phyloP scores from a whole-genome alignment of 139 green algal genomes.

The Chlorella sorokiniana region DNA sequence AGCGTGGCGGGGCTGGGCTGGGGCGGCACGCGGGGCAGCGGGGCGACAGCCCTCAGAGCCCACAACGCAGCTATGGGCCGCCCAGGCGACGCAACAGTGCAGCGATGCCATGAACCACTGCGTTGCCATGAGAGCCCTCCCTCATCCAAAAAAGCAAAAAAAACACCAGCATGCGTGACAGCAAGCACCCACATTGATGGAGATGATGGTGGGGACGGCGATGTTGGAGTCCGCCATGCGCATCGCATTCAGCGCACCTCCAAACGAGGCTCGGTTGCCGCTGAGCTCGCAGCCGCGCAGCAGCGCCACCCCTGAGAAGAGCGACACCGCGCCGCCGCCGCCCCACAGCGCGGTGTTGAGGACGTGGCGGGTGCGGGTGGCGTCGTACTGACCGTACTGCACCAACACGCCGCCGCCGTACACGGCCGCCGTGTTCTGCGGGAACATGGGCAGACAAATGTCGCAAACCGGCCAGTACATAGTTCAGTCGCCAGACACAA shows the following conservation, averaged over 20 bases:
- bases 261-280: conserved; percentile 25
- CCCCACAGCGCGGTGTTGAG: conserved; percentile 1
- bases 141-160: too few species aligned
- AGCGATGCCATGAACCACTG: too few species aligned
- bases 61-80: too few species aligned
- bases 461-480: too few species aligned
- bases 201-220: not conserved
- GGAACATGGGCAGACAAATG: not conserved
- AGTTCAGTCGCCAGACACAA: too few species aligned
- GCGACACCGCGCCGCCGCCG: conserved; percentile 30
- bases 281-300: conserved; percentile 12
- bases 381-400: conserved; percentile 24
- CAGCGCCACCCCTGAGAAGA: conserved; percentile 13
- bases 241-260: conserved; percentile 17
- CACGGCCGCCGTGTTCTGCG: conserved; percentile 31
- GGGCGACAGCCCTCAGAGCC: too few species aligned
- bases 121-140: too few species aligned
- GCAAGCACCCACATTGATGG: not conserved
- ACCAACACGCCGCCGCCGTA: conserved; percentile 35
- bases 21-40: too few species aligned
- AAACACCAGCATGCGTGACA: too few species aligned
- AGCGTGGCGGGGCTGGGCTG: too few species aligned
- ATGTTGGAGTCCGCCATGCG: not conserved
- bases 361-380: conserved; percentile 5
- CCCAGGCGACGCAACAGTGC: too few species aligned